These are phyloP conservation scores for Globisporangium rhizosaccharum DNA, from an alignment of 352 stramenopile genomes.

Conservation along the genomic window DNA sequence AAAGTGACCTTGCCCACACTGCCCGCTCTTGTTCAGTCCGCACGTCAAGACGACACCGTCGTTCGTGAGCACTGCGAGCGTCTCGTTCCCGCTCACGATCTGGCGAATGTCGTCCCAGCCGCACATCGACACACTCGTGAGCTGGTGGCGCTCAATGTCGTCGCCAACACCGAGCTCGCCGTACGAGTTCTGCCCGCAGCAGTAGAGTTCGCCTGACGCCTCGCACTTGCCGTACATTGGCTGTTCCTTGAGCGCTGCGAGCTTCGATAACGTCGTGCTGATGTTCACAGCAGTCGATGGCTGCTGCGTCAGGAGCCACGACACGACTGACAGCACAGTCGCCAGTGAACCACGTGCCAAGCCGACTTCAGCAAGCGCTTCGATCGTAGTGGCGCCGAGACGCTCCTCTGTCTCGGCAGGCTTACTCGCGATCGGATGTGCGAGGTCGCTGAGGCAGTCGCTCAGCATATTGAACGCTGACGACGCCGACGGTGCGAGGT, in stretches of 20 bases:
- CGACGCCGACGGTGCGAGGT: constrained; percentile 67
- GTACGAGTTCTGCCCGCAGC: constrained; percentile 87
- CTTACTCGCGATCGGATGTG: constrained; percentile 12
- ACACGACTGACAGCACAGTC: constrained; percentile 61
- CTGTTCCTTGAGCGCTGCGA: constrained; percentile 77
- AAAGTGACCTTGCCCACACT: constrained; percentile 85
- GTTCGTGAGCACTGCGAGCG: constrained; percentile 76
- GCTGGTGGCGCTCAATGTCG: constrained; percentile 74
- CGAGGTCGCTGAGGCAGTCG: constrained; percentile 57
- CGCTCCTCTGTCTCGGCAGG: constrained; percentile 18
- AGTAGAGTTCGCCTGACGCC: constrained; percentile 80
- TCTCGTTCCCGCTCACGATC: constrained; percentile 82
- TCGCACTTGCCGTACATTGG: constrained; percentile 85
- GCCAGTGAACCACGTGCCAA: constrained; percentile 65
- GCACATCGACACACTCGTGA: constrained; percentile 72
- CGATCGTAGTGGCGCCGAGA: constrained; percentile 52
- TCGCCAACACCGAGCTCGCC: constrained; percentile 83
- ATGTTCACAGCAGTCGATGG: constrained; percentile 43
- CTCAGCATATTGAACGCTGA: constrained; percentile 70
- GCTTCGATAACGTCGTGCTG: constrained; percentile 49
- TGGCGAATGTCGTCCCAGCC: constrained; percentile 82
- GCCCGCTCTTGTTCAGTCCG: constrained; percentile 84
- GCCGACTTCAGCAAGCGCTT: constrained; percentile 71
- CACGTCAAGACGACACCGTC: constrained; percentile 76
- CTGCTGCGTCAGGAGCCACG: constrained; percentile 65